Evolutionary conservation across 1,139 yeast species (phyloP).

Genomic region (Hansenula sp.): DNA sequence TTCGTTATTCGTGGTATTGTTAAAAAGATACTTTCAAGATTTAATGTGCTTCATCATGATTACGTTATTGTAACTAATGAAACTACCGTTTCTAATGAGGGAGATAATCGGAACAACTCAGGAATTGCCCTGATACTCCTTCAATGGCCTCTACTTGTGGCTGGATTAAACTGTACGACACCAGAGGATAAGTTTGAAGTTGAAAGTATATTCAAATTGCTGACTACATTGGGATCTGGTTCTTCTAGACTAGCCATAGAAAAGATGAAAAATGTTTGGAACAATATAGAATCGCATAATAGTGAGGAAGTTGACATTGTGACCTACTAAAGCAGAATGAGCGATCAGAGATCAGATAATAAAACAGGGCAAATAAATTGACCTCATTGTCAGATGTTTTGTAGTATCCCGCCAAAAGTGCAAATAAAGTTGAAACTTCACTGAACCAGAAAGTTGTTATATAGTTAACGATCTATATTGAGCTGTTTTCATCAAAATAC

Average conservation of each 20-base stretch:
- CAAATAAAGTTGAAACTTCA: too few relatives aligned
- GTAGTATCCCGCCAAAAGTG: too few relatives aligned
- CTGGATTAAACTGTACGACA: conserved; percentile 26
- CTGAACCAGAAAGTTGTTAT: too few relatives aligned
- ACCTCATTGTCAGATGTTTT: too few relatives aligned
- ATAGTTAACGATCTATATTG: too few relatives aligned
- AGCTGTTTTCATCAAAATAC: too few relatives aligned
- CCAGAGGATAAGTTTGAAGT: conserved; percentile 30
- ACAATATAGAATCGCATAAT: conserved; percentile 3
- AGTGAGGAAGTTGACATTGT: conserved; percentile 15
- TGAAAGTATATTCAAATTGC: conserved; percentile 45
- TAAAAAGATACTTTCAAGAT: conserved; percentile 17
- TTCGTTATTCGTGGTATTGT: conserved; percentile 48
- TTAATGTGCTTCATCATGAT: neutral
- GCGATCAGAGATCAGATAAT: too few relatives aligned
- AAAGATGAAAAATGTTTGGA: conserved; percentile 38
- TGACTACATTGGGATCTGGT: conserved; percentile 44
- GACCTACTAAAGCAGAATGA: too few relatives aligned
- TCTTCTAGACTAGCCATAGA: conserved; percentile 48
- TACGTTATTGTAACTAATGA: neutral
- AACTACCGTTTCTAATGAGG: neutral
- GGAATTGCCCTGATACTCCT: conserved; percentile 23
- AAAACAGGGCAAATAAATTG: too few relatives aligned
- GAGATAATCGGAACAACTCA: conserved; percentile 8
- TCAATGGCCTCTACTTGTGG: conserved; percentile 29